phyloP scores from a whole-genome alignment of 169 alveolate genomes.

The Babesia bigemina region DNA sequence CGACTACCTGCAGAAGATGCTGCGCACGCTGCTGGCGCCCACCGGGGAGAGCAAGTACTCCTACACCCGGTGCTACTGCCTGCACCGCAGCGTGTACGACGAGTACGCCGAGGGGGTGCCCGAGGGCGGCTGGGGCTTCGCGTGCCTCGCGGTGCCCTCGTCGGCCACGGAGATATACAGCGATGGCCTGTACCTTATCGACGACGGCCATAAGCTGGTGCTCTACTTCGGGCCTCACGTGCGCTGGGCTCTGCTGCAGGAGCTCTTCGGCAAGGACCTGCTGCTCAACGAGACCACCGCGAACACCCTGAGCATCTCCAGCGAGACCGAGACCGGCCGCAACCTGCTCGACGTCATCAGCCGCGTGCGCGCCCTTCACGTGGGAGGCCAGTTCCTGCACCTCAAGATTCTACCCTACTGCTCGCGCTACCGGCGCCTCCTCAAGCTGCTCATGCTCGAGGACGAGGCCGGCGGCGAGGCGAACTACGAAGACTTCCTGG shows the following conservation, averaged over 20 bases:
- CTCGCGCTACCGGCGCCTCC: constrained; percentile 29
- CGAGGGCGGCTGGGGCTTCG: constrained; percentile 49
- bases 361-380: constrained; percentile 40
- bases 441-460: constrained; percentile 59
- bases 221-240: constrained; percentile 82
- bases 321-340: constrained; percentile 33
- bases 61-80: constrained; percentile 59
- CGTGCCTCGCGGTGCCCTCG: constrained; percentile 64
- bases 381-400: constrained; percentile 31
- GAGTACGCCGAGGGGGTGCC: constrained; percentile 5
- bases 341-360: constrained; percentile 38
- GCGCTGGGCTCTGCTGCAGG: constrained; percentile 35
- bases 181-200: constrained; percentile 82
- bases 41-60: constrained; percentile 52
- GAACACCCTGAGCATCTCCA: constrained; percentile 12
- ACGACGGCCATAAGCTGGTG: constrained; percentile 75
- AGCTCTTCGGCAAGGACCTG: constrained; percentile 58
- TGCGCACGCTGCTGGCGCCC: constrained; percentile 50
- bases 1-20: constrained; percentile 54
- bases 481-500: constrained; percentile 33
- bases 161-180: constrained; percentile 73
- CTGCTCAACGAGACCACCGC: constrained; percentile 20
- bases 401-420: constrained; percentile 58
- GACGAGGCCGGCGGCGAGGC: constrained; percentile 48
- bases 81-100: constrained; percentile 55